These are phyloP conservation scores for Logfia minima DNA, from an alignment of 129 eudicot genomes.

Conservation along the genomic window DNA sequence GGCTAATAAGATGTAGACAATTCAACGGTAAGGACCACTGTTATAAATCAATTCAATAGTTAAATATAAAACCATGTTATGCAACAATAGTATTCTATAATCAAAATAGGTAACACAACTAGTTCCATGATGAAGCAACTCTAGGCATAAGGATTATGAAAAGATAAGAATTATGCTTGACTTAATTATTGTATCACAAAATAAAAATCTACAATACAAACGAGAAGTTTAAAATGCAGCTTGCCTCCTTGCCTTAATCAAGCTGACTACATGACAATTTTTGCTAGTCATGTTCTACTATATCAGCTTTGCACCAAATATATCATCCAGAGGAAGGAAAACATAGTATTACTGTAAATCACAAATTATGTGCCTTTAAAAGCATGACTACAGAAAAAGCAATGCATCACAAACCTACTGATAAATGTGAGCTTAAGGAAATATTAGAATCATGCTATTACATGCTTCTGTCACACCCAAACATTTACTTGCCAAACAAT, in stretches of 20 bases:
- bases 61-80: background rate
- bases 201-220: background rate
- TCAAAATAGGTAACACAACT: background rate
- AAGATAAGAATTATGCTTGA: background rate
- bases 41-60: background rate
- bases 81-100: background rate
- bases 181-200: background rate
- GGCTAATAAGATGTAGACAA: constrained; percentile 85
- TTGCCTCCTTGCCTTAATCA: background rate
- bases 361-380: background rate
- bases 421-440: background rate
- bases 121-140: background rate
- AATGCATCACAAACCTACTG: background rate
- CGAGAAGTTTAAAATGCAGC: background rate
- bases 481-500: background rate
- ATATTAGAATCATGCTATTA: background rate
- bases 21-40: constrained; percentile 15
- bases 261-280: constrained; percentile 7
- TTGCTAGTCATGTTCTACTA: background rate
- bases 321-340: constrained; percentile 3
- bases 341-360: background rate
- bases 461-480: constrained; percentile 6
- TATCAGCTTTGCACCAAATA: constrained; percentile 14
- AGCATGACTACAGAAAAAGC: background rate
- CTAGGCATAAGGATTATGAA: background rate